Base-by-base conservation (phyloP, 2,329 filamentous ascomycete genomes). In the Curvularia sp. region DNA sequence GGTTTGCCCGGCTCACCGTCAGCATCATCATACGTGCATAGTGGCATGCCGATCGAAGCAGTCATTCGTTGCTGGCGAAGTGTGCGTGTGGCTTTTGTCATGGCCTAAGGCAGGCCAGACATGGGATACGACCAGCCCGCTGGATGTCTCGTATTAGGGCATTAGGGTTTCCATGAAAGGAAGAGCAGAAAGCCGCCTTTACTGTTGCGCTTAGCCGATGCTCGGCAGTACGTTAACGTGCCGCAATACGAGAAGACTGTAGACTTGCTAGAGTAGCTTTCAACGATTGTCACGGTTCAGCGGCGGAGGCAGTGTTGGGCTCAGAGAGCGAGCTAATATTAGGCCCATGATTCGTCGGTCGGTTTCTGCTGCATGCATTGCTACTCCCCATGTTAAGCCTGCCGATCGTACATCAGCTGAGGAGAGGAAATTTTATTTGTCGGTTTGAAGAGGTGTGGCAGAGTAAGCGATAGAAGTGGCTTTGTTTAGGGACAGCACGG, bases 281-380 rank as follows among this genome's bases (percentile, higher is more conserved):
- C 23, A 45, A 49, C 21, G 51, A 10, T 23, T 25, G 49, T 36
- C 39, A 41, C 23, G 57, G 56, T 49, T 68, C 53, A 60, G 57
- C 59, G 12, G 55, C 54, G 56, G 59, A 30, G 51, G 43, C 45
- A 34, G 36, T 28, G 43, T 38, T 21, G 59, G 59, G 63, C 57
- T 63, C 57, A 36, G 61, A 57, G 60, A 54, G 61, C 57, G 61
- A 60, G 57, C 60, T 65, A 34, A 67, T 46, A 64, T 58, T 54
- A 55, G 36, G 49, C 48, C 45, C 48, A 34, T 60, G 56, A 63
- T 64, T 64, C 53, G 63, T 46, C 30, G 52, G 12, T 38, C 19
- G 38, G 46, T 32, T 57, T 43, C 61, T 62, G 54, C 55, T 60
- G 53, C 58, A 64, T 59, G 48, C 55, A 64, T 47, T 60, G 48